Evolutionary conservation across 371 early-diverging fungal genomes (phyloP), one percentile per base, ranked within the genome.

Genomic region (Capniomyces stellatus): DNA sequence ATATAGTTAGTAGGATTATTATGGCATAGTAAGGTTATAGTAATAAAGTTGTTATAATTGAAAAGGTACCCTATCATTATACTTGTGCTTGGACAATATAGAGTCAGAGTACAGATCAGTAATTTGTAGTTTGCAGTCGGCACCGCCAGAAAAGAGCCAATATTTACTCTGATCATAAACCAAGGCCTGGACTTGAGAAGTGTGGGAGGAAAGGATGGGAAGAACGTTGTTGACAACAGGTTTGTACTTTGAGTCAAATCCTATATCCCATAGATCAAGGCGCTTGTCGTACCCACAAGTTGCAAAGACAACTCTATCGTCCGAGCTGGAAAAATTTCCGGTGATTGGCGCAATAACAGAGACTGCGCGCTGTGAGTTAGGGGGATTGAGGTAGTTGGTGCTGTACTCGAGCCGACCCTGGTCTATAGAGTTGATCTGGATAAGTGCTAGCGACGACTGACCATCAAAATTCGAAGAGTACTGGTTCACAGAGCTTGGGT

Each of bases 81-180:
- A 48, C 30, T 48, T 48, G 12, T 12, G 4, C 18, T 48, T 48
- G 27, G 48, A 48, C 3, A 48, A 19, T 24, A 24, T 23, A 18
- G 48, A 48, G 27, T 48, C 21, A 19, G 48, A 48, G 15, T 23
- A 18, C 48, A 52, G 31, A 23, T 52, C 52, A 10, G 46, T 42
- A 19, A 29, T 31, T 46, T 52, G 52, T 18, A 52, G 31, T 21
- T 40, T 52, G 21, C 46, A 43, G 23, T 52, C 52, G 24, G 52
- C 27, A 22, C 52, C 52, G 30, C 52, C 52, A 21, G 43, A 43
- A 52, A 43, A 52, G 18, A 52, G 21, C 22, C 12, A 46, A 10
- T 28, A 48, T 48, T 31, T 48, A 10, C 10, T 10, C 3, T 25
- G 10, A 18, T 48, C 48, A 24, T 29, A 48, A 23, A 15, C 8